Percentiles rank a stretch among this genome's conserved stretches.
phyloP scores from a whole-genome alignment of 768 basidiomycete species.

The Inosperma sp. region DNA sequence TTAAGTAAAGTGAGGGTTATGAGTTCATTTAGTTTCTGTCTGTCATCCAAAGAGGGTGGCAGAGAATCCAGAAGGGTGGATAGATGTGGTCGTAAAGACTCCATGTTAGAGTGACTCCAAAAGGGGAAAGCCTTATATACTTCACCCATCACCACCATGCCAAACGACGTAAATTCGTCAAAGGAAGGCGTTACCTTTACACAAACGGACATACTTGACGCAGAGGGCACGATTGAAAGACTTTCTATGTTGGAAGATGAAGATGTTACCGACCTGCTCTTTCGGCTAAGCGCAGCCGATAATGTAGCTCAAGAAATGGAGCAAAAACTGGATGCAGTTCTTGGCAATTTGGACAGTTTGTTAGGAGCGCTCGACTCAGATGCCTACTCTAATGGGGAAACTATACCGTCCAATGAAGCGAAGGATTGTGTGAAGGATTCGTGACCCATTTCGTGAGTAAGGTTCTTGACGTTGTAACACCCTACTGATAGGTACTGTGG shows the following conservation, averaged over 20 bases:
- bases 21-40: slow-evolving; percentile 43
- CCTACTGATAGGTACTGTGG: no score
- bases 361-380: slow-evolving; percentile 36
- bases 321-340: slow-evolving; percentile 53
- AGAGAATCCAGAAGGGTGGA: slow-evolving; percentile 48
- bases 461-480: no score
- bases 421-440: no score
- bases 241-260: slow-evolving; percentile 26
- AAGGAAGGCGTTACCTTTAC: slow-evolving; percentile 1
- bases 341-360: slow-evolving; percentile 54
- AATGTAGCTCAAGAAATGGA: slow-evolving; percentile 61
- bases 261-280: slow-evolving; percentile 51
- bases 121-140: slow-evolving; percentile 15
- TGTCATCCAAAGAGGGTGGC: slow-evolving; percentile 47
- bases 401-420: no score
- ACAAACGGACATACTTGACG: slow-evolving; percentile 8
- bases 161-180: slow-evolving; percentile 8
- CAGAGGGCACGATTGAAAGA: slow-evolving; percentile 12
- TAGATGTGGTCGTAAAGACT: slow-evolving; percentile 49
- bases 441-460: no score
- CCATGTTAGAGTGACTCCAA: slow-evolving; percentile 40
- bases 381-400: no score
- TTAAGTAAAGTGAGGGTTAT: slow-evolving; percentile 44
- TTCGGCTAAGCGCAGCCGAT: slow-evolving; percentile 52
- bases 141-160: slow-evolving; percentile 26